These are phyloP conservation scores for Yarrowia phangngaensis DNA, from an alignment of 805 yeast genomes.

Conservation along the genomic window DNA sequence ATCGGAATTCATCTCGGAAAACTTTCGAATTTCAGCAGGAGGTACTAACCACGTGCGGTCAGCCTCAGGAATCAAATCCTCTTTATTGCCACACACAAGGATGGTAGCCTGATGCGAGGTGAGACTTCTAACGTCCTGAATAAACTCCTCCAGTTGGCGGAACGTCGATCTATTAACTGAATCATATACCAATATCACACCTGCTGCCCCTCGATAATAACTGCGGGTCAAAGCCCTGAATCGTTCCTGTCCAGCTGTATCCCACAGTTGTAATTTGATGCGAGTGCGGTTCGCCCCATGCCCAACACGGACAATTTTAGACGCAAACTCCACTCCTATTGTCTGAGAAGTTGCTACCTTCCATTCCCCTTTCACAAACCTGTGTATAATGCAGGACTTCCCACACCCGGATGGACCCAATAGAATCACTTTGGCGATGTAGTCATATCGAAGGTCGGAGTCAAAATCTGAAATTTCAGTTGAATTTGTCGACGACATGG, in stretches of 20 bases:
- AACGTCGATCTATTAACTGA: conserved; percentile 87
- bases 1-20: conserved; percentile 36
- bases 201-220: conserved; percentile 94
- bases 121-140: conserved; percentile 82
- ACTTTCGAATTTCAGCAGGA: conserved; percentile 40
- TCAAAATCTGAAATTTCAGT: conserved; percentile 30
- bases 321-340: conserved; percentile 43
- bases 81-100: conserved; percentile 87
- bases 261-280: conserved; percentile 93
- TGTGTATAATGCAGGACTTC: conserved; percentile 46
- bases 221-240: conserved; percentile 93
- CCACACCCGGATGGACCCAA: conserved; percentile 50
- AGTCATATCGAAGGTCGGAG: conserved; percentile 35
- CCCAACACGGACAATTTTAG: conserved; percentile 41
- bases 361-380: conserved; percentile 43
- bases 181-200: conserved; percentile 93
- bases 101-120: conserved; percentile 90
- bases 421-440: conserved; percentile 42
- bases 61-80: conserved; percentile 55
- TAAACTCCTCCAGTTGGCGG: conserved; percentile 85
- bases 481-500: no score
- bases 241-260: conserved; percentile 95
- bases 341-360: conserved; percentile 40
- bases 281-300: conserved; percentile 82
- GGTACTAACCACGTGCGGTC: conserved; percentile 39